Evolutionary conservation across 2,329 filamentous ascomycete genomes (phyloP), one percentile per base, ranked within the genome.

Genomic region (Fusarium veterinarium): DNA sequence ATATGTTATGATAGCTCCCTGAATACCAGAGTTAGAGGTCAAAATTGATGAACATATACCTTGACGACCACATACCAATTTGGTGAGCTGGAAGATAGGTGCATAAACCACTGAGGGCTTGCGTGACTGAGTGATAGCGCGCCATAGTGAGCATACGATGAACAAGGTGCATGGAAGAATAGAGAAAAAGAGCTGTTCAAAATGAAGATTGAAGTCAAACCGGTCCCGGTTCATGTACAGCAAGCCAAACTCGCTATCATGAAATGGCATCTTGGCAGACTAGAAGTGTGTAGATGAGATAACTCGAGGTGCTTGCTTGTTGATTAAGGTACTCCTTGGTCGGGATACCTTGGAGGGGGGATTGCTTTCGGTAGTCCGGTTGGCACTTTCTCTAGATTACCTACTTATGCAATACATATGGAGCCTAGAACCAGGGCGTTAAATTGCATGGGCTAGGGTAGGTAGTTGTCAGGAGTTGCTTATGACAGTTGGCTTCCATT

Each of bases 191-290:
- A 86, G 77, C 35, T 83, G 79, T 72, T 87, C 85, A 62, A 88
- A 87, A 25, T 79, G 80, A 55, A 87, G 76, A 4, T 85, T 87
- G 60, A 87, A 86, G 72, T 87, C 86, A 56, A 87, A 87, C 60
- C 85, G 81, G 60, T 78, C 81, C 9, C 84, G 83, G n/a, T 35
- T 17, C 53, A 57, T 44, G 30, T 44, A 28, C 28, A 57, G 30
- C 28, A 57, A 35, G n/a, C 19, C 53, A 45, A 45, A 28, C 40
- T 57, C 53, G 0, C 30, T 3, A 7, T 57, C 30, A 2, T 23
- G 53, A 3, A 57, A 57, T 35, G 53, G 40, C 53, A 57, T 57
- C 30, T 42, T 44, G 30, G 17, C 7, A 16, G 30, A 45, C 1
- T 14, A 37, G 35, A 37, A 37, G 28, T 31, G 20, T 31, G n/a